These are phyloP conservation scores for Scedosporium dehoogii DNA, from an alignment of 2,329 filamentous ascomycete genomes.

Conservation along the genomic window DNA sequence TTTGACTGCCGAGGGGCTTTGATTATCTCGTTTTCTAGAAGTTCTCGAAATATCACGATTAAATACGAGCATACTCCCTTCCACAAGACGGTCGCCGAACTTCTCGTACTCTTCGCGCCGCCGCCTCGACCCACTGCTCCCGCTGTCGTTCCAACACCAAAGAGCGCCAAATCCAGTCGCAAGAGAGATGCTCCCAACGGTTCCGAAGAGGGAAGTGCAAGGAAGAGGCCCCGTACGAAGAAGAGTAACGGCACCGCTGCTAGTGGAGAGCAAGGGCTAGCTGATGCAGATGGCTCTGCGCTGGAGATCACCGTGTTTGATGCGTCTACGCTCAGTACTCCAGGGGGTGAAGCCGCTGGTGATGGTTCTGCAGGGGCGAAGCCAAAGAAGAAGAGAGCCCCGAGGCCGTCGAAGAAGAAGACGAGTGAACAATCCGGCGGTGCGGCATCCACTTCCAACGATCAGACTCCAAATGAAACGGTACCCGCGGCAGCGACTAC, in stretches of 20 bases:
- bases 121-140: constrained; percentile 19
- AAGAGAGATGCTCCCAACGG: constrained; percentile 12
- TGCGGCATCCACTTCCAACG: background rate
- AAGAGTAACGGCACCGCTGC: constrained; percentile 9
- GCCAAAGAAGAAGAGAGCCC: background rate
- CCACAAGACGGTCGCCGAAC: constrained; percentile 44
- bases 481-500: background rate
- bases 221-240: constrained; percentile 20
- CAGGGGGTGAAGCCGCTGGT: background rate
- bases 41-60: constrained; percentile 35
- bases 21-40: constrained; percentile 37
- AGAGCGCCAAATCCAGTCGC: constrained; percentile 8
- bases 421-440: background rate
- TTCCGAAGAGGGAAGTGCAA: constrained; percentile 5
- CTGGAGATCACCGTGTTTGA: background rate
- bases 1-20: constrained; percentile 48
- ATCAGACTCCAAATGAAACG: background rate
- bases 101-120: constrained; percentile 37
- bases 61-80: constrained; percentile 47
- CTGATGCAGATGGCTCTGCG: background rate
- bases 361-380: background rate
- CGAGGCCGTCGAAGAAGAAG: constrained; percentile 17
- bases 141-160: background rate
- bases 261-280: background rate
- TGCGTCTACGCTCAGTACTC: background rate